A percentile compares a stretch with the other conserved stretches of the same genome.
Conservation (phyloP, 1,139 yeast genomes). For the Suhomyces anneliseae region DNA sequence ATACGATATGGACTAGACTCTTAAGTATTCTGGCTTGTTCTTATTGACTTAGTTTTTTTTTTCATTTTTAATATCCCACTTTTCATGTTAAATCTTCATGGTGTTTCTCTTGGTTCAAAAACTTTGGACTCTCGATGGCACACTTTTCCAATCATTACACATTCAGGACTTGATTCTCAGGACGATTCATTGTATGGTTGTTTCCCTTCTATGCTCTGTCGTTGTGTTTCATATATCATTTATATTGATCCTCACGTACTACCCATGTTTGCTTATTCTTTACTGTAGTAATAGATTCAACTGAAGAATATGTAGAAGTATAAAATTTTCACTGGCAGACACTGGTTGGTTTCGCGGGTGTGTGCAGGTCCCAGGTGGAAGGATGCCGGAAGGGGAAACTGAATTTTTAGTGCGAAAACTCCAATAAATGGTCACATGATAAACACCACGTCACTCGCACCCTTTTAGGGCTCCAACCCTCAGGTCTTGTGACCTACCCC, state of each 20-base stretch:
- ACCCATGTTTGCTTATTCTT: conserved; percentile 56
- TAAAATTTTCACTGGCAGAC: conserved; percentile 11
- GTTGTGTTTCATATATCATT: neutral
- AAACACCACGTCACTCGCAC: neutral
- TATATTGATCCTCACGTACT: conserved; percentile 46
- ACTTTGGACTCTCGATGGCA: too few species aligned
- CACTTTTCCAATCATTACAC: too few species aligned
- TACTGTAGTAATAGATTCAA: conserved; percentile 15
- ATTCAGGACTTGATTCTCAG: too few species aligned
- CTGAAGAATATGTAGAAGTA: conserved; percentile 8
- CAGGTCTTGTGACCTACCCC: neutral
- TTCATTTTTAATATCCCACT: too few species aligned
- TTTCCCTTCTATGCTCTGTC: neutral
- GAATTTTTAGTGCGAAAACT: neutral
- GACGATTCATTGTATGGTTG: neutral
- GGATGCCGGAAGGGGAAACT: neutral
- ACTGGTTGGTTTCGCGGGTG: conserved; percentile 7
- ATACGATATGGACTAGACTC: too few species aligned
- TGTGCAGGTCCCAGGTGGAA: conserved; percentile 6
- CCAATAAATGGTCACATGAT: neutral
- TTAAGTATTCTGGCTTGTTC: too few species aligned
- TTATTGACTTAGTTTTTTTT: too few species aligned
- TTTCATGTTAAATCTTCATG: too few species aligned
- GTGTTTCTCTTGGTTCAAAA: too few species aligned
- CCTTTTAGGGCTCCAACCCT: conserved; percentile 8